Conservation (phyloP, 441 rosid species). For the Pelargonium myrrhifolium region DNA sequence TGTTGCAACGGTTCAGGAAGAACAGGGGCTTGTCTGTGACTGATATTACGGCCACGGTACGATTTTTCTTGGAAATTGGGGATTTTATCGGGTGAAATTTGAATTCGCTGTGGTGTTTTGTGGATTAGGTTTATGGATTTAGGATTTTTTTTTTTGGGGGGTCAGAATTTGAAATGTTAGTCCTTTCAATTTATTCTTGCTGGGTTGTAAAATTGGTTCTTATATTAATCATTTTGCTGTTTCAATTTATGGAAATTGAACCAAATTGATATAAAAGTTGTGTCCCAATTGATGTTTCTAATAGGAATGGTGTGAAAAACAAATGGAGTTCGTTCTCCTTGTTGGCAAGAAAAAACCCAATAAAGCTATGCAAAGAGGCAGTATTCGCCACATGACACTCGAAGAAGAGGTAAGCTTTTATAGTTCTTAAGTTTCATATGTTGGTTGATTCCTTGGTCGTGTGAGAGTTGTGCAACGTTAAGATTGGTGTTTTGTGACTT, state of each 20-base stretch:
- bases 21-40: slow-evolving; percentile 54
- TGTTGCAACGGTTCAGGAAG: slow-evolving; percentile 40
- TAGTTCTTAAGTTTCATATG: not conserved
- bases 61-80: not conserved
- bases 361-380: slow-evolving; percentile 69
- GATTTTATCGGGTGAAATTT: too few species aligned
- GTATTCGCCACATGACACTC: slow-evolving; percentile 57
- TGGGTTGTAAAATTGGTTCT: too few species aligned
- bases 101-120: not conserved
- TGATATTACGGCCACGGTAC: slow-evolving; percentile 61
- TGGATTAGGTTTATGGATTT: not conserved
- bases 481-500: too few species aligned
- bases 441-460: too few species aligned
- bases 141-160: too few species aligned
- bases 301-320: slow-evolving; percentile 91
- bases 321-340: slow-evolving; percentile 53
- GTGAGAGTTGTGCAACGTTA: too few species aligned
- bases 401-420: slow-evolving; percentile 53
- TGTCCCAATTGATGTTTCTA: not conserved
- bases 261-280: not conserved
- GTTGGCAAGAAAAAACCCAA: slow-evolving; percentile 32
- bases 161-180: too few species aligned
- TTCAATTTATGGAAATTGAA: not conserved
- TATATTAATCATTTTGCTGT: too few species aligned
- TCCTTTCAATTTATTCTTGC: too few species aligned